Base-by-base conservation (phyloP, 257 asterid genomes). In the Fraxinus quadrangulata region DNA sequence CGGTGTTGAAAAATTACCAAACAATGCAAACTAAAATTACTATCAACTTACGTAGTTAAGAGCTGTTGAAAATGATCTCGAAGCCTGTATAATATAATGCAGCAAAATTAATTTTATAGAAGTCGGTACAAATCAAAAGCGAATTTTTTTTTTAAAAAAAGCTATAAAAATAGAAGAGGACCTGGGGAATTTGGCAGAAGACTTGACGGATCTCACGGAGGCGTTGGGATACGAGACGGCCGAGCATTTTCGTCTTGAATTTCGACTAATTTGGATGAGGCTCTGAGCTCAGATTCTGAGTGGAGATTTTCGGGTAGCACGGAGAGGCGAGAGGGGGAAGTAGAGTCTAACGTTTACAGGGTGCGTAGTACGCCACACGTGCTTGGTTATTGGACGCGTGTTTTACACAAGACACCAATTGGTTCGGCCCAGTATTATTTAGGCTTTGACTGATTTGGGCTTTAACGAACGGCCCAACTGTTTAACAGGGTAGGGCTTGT, bases 61-160 rank as follows among this genome's bases (percentile, higher is more conserved):
- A 68, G 99, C 97, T 68, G 97, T 90, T 68, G 98, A 92, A 63
- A 94, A 85, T 5, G 96, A 89, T 81, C 96, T 88, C 54, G 93
- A 84, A n/a, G 86, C 89, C 98, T 93, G 89, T 82, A 78, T 11
- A 14, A 76, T 39, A 78, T 11, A 14, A 76, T 39, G 74, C 83
- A 51, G 72, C 76, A 67, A 61, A 24, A 40, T 14, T 65, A 66
- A 63, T 63, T 7, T 24, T 21, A 21, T 56, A 23, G 33, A 17
- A 71, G 5, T 2, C 14, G 11, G 59, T 10, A 12, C 76, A 75
- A 17, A 24, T 10, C 17, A n/a, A 77, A 40, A 69, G 45, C 2
- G 30, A 71, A 36, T 73, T 9, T 39, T 39, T 39, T 39, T 1
- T 28, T 40, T 10, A 24, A 67, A 26, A 67, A 49, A 74, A 11